Conservation (phyloP, 768 basidiomycete species). For the Russula ochroleuca region DNA sequence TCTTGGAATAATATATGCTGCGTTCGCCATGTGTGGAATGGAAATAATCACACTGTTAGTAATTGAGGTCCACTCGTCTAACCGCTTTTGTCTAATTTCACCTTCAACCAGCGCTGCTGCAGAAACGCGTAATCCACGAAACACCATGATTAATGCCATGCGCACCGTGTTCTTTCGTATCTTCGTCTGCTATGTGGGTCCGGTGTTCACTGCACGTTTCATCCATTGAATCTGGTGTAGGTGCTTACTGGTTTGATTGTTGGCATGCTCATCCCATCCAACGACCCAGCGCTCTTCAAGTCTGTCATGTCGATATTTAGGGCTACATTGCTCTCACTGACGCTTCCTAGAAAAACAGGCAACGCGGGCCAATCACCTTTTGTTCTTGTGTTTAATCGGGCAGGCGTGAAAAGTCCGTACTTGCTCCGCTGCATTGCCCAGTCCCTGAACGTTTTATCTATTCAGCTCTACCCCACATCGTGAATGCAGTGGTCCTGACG, state of each 20-base stretch:
- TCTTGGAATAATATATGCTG: slow-evolving; percentile 23
- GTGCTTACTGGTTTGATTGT: slow-evolving; percentile 24
- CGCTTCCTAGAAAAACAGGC: slow-evolving; percentile 16
- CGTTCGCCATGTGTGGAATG: slow-evolving; percentile 27
- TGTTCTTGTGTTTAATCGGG: slow-evolving; percentile 25
- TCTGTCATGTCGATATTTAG: slow-evolving; percentile 2
- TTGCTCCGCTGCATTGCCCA: no score
- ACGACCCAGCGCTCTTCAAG: slow-evolving; percentile 25
- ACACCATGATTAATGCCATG: slow-evolving; percentile 23
- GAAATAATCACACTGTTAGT: slow-evolving; percentile 26
- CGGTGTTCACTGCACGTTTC: background rate
- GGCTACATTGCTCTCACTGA: background rate
- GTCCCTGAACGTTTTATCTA: background rate
- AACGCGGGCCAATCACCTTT: slow-evolving; percentile 27
- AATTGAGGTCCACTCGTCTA: background rate
- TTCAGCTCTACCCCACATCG: slow-evolving; percentile 25
- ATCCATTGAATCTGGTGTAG: slow-evolving; percentile 5
- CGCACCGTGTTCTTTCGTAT: slow-evolving; percentile 26
- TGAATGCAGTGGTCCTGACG: slow-evolving; percentile 25
- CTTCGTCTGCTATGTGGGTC: slow-evolving; percentile 24
- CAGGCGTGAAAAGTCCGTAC: slow-evolving; percentile 25
- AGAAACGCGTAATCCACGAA: slow-evolving; percentile 27
- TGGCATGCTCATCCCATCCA: slow-evolving; percentile 28
- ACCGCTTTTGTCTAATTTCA: background rate
- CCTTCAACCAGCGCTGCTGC: slow-evolving; percentile 24